A percentile compares a stretch with the other conserved stretches of the same genome.
These are phyloP conservation scores for Penicillium dipodomyicola DNA, from an alignment of 495 filamentous ascomycete genomes.

Conservation along the genomic window DNA sequence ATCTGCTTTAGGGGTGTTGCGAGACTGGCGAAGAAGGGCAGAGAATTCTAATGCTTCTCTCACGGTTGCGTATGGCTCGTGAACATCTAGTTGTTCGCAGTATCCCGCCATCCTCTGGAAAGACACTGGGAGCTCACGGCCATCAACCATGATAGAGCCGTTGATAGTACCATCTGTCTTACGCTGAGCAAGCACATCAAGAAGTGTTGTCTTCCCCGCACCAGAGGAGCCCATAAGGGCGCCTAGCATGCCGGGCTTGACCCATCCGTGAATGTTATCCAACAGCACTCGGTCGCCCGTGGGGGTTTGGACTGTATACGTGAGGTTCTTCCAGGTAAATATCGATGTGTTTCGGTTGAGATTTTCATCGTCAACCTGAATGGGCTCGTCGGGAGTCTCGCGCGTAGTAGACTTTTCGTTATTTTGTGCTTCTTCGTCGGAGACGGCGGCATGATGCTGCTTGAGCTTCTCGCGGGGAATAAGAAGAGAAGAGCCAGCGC, in stretches of 20 bases:
- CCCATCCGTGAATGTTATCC: constrained; percentile 83
- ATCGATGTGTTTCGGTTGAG: constrained; percentile 52
- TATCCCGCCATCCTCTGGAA: constrained; percentile 72
- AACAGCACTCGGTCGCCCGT: constrained; percentile 52
- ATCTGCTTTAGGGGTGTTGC: constrained; percentile 49
- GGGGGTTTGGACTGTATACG: constrained; percentile 50
- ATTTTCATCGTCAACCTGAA: constrained; percentile 17
- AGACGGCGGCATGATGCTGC: constrained; percentile 15
- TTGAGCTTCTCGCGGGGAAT: constrained; percentile 42
- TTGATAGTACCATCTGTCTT: constrained; percentile 83
- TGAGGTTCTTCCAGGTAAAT: constrained; percentile 61
- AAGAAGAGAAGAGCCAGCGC: constrained; percentile 29
- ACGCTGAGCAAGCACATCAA: constrained; percentile 57
- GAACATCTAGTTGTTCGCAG: constrained; percentile 60
- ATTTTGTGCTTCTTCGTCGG: constrained; percentile 31
- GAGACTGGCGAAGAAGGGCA: constrained; percentile 56
- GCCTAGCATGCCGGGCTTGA: constrained; percentile 78
- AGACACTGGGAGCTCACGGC: constrained; percentile 67
- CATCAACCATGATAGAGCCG: constrained; percentile 84
- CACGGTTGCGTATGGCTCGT: constrained; percentile 57
- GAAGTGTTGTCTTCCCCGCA: constrained; percentile 61
- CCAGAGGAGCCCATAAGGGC: constrained; percentile 70
- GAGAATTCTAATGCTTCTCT: constrained; percentile 60
- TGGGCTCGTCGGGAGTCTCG: constrained; percentile 7
- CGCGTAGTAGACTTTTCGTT: constrained; percentile 20